Evolutionary conservation across 1,284 basidiomycete species (phyloP).

Genomic region (Puccinia coronata): DNA sequence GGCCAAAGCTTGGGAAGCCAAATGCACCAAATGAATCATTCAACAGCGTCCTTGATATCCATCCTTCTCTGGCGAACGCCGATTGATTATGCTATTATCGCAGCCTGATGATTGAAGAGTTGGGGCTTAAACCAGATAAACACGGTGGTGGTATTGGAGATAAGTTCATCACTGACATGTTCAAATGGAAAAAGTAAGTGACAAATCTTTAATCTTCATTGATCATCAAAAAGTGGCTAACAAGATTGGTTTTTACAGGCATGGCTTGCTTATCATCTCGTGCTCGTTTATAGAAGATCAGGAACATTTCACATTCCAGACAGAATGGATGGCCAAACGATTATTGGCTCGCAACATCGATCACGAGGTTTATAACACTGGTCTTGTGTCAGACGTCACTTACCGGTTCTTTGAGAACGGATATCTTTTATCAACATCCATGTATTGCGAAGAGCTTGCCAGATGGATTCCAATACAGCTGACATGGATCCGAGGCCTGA

Average conservation of each 20-base stretch:
- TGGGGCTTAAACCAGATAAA: neutral
- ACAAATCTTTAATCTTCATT: neutral
- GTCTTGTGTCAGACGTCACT: conserved; percentile 19
- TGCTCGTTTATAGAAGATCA: neutral
- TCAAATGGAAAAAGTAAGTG: neutral
- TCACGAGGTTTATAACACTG: neutral
- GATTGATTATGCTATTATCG: neutral
- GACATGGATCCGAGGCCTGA: too few species aligned
- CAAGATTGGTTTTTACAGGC: too few species aligned
- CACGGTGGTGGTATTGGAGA: too few species aligned
- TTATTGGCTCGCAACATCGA: neutral
- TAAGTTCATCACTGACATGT: too few species aligned
- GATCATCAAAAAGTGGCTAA: too few species aligned
- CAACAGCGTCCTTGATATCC: neutral
- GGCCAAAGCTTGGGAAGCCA: neutral
- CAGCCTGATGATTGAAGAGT: neutral
- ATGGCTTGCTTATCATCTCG: conserved; percentile 2
- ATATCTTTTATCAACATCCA: too few species aligned
- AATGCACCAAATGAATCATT: neutral
- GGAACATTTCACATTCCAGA: too few species aligned
- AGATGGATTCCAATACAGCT: conserved; percentile 18
- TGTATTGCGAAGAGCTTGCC: conserved; percentile 1
- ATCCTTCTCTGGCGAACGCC: neutral
- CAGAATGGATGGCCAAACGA: too few species aligned
- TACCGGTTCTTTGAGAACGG: too few species aligned